Base-by-base conservation (phyloP, 345 rosid species). In the Brassica rapa region DNA sequence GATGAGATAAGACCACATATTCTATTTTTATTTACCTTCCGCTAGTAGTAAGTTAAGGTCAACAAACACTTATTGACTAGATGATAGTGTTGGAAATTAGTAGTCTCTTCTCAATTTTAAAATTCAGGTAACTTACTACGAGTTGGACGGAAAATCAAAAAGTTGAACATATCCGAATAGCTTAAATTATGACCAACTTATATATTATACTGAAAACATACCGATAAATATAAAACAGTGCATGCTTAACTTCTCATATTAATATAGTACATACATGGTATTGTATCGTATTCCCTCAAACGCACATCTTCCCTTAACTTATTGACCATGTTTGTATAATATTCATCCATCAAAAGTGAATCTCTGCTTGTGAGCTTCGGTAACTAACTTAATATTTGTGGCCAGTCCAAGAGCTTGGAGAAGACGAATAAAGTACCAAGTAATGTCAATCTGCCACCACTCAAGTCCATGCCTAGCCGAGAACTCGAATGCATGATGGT, bases 391-490 rank as follows among this genome's bases (percentile, higher is more conserved):
- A 25, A 91, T 90, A 1, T 88, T 86, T 2, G 85, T 84, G 25
- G 98, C 93, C 79, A 89, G 78, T 9, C 97, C 94, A n/a, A 87
- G 27, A 15, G 75, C 81, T 79, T 86, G 84, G 30, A 93, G 93
- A 35, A 88, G 70, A 49, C 83, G 80, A 27, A 89, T 75, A 65
- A 87, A 62, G 66, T 77, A 89, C 95, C 98, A 90, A 71, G 92
- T 91, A 82, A 84, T 15, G 73, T 90, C 97, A 2, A 89, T 10
- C 37, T 93, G 90, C 94, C 94, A 89, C 95, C 98, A 91, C 74
- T 91, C 87, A 5, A 90, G 83, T 46, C 94, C 98, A 8, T 87
- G 94, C 15, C 90, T 82, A 0, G 93, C 93, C 1, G 98, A 91
- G 79, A 65, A 87, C 62, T 89, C 92, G 15, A 90, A 91, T 0